Evolutionary conservation across 345 rosid species (phyloP).

Genomic region (Eucalyptus paniculata): DNA sequence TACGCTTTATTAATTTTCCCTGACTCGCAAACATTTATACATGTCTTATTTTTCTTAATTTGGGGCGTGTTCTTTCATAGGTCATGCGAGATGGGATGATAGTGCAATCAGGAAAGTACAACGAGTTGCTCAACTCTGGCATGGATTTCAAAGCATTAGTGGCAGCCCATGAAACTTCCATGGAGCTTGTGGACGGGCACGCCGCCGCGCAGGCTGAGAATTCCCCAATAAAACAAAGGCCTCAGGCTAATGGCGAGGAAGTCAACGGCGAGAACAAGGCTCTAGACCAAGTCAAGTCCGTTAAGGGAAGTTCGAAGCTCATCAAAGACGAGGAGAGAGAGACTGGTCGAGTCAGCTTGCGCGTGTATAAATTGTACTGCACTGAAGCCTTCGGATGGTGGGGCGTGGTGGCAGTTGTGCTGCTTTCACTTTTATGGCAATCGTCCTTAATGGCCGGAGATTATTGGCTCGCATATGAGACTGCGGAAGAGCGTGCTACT

Average conservation of each 20-base stretch:
- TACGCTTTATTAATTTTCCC: background rate
- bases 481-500: conserved; percentile 34
- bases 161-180: conserved; percentile 74
- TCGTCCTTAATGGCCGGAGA: conserved; percentile 74
- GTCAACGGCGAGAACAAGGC: conserved; percentile 37
- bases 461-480: conserved; percentile 92
- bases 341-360: conserved; percentile 62
- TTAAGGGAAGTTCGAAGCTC: conserved; percentile 55
- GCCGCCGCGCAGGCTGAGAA: background rate
- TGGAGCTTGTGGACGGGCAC: conserved; percentile 75
- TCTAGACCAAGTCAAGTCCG: conserved; percentile 17
- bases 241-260: conserved; percentile 21
- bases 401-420: conserved; percentile 45
- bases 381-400: conserved; percentile 95
- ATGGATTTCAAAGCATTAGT: conserved; percentile 70
- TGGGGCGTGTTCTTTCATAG: conserved; percentile 9
- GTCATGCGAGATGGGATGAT: conserved; percentile 90
- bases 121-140: conserved; percentile 40
- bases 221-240: conserved; percentile 19
- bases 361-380: conserved; percentile 63
- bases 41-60: background rate
- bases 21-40: background rate
- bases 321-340: conserved; percentile 85
- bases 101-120: conserved; percentile 77
- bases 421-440: conserved; percentile 68